Percentiles rank a stretch among this genome's conserved stretches.
Evolutionary conservation across 768 basidiomycete species (phyloP).

Genomic region (Clathrus columnatus): DNA sequence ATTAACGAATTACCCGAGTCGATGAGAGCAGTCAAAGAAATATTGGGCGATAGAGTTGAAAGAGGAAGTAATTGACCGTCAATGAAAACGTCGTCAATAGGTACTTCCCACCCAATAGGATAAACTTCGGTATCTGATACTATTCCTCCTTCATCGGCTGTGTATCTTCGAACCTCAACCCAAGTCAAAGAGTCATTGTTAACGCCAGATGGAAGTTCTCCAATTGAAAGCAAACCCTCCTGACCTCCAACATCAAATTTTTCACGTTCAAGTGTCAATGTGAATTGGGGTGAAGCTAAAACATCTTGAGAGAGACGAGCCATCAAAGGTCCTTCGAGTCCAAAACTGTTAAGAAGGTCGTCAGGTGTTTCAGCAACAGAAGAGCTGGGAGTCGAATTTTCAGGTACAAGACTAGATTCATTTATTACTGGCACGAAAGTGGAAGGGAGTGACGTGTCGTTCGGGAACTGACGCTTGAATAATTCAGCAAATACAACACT

Average conservation of each 20-base stretch:
- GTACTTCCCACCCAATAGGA: conserved; percentile 64
- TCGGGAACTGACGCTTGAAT: too few species aligned
- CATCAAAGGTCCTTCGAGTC: conserved; percentile 26
- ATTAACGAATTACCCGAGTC: conserved; percentile 77
- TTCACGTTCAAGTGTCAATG: conserved; percentile 61
- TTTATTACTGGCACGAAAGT: too few species aligned
- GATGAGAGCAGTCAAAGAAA: conserved; percentile 51
- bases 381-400: too few species aligned
- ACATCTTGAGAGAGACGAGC: conserved; percentile 24
- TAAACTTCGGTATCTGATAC: conserved; percentile 45
- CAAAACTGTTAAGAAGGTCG: conserved; percentile 17
- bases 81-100: conserved; percentile 62
- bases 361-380: too few species aligned
- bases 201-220: conserved; percentile 49
- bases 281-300: conserved; percentile 41
- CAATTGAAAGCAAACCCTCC: conserved; percentile 54
- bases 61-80: conserved; percentile 53
- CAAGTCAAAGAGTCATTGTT: conserved; percentile 47
- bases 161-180: conserved; percentile 54
- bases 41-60: conserved; percentile 40
- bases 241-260: conserved; percentile 62
- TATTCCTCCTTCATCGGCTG: conserved; percentile 42
- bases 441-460: too few species aligned
- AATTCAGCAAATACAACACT: too few species aligned
- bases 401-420: too few species aligned